These are phyloP conservation scores for Citrus sinensis DNA, from an alignment of 345 rosid genomes.

Conservation along the genomic window DVS_A1.0 CM039161.1:22559001-22559500, in stretches of 20 bases:
- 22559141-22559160: neutral
- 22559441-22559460: conserved; percentile 57
- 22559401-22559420: neutral
- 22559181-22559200: neutral
- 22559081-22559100: neutral
- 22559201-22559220: neutral
- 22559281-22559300: neutral
- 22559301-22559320: neutral
- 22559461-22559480: conserved; percentile 63
- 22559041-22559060: neutral
- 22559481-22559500: conserved; percentile 27
- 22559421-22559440: neutral
- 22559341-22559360: neutral
- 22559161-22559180: neutral
- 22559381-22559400: neutral
- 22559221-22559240: neutral
- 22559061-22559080: neutral
- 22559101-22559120: neutral
- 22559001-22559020: conserved; percentile 46
- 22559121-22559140: too few relatives aligned
- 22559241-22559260: neutral
- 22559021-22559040: conserved; percentile 24
- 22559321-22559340: neutral
- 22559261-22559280: neutral
- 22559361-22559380: too few relatives aligned